Evolutionary conservation across 306 rosid genomes (phyloP).

Genomic region (Ceratonia siliqua): DNA sequence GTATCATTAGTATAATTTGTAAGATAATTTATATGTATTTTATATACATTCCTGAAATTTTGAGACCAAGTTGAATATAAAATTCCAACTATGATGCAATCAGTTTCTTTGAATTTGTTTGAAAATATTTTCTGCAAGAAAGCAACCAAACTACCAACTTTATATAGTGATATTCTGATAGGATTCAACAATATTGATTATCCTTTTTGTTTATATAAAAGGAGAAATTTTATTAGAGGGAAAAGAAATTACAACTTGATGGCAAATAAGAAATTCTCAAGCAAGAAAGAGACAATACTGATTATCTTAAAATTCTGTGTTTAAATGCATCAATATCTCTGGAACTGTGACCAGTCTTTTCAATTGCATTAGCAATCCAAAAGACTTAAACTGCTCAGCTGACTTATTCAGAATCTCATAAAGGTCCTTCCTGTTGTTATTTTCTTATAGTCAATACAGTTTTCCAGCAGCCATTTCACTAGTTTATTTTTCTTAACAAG

Average conservation of each 20-base stretch:
- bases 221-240: no score
- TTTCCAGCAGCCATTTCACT: not conserved
- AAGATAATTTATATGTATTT: not conserved
- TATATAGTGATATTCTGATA: not conserved
- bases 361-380: not conserved
- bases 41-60: not conserved
- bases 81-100: not conserved
- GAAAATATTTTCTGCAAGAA: not conserved
- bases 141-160: slow-evolving; percentile 2
- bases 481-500: not conserved
- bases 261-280: no score
- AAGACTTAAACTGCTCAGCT: not conserved
- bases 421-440: not conserved
- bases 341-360: not conserved
- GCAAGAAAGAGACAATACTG: no score
- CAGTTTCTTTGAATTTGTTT: not conserved
- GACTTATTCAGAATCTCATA: not conserved
- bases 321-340: not conserved
- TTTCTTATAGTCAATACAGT: not conserved
- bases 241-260: no score
- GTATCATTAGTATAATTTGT: not conserved
- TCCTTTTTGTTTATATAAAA: no score
- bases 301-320: not conserved
- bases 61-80: not conserved
- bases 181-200: not conserved